phyloP scores from a whole-genome alignment of 2,329 filamentous ascomycete species.

The Cadophora malorum region DNA sequence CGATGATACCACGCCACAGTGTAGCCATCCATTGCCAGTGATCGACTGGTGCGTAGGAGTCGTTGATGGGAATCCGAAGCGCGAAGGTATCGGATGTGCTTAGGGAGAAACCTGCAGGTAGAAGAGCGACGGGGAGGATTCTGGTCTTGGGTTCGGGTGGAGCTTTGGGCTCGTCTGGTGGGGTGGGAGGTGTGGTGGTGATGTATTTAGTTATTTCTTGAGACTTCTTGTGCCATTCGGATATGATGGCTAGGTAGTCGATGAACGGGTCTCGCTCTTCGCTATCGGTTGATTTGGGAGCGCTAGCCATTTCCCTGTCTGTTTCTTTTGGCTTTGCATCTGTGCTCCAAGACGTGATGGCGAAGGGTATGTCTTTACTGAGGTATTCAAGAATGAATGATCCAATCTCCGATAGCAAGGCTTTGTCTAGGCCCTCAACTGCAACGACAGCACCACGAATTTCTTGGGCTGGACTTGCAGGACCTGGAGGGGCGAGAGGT shows the following conservation, averaged over 20 bases:
- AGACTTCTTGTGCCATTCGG: constrained; percentile 77
- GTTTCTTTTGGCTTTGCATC: neutral
- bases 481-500: constrained; percentile 57
- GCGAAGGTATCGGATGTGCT: constrained; percentile 79
- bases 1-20: constrained; percentile 86
- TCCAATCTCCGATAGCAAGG: constrained; percentile 62
- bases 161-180: constrained; percentile 36
- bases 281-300: constrained; percentile 4
- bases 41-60: constrained; percentile 80
- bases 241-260: constrained; percentile 71
- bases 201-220: constrained; percentile 70
- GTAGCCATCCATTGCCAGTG: constrained; percentile 99
- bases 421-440: constrained; percentile 74
- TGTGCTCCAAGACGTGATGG: constrained; percentile 42
- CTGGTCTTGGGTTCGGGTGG: constrained; percentile 58
- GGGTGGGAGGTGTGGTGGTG: constrained; percentile 44
- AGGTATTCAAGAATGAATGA: constrained; percentile 58
- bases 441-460: constrained; percentile 81
- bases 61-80: constrained; percentile 73
- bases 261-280: constrained; percentile 50
- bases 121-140: constrained; percentile 71
- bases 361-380: constrained; percentile 38
- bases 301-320: constrained; percentile 36
- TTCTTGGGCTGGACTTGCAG: constrained; percentile 47
- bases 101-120: constrained; percentile 81